Base-by-base conservation (phyloP, 192 early-diverging fungal species). In the Rhizophagus sp. region DNA sequence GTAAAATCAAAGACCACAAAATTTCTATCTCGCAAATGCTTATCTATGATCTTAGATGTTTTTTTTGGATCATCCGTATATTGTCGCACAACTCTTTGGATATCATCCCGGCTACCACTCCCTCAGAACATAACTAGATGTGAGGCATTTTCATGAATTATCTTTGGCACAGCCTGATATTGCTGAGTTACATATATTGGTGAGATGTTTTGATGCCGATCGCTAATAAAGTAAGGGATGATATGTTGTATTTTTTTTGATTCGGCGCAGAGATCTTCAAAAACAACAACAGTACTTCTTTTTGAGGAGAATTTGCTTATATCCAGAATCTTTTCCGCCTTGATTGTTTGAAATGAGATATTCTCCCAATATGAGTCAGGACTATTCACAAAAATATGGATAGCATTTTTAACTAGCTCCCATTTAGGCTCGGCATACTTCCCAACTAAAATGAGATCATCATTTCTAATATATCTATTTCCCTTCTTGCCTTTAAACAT, bases 201-300 rank as follows among this genome's bases (percentile, higher is more conserved):
- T 34, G 2, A 34, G 33, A 34, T 34, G 2, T 34, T 34, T 34
- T 34, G 44, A 73, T 73, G 34, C 47, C n/a, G n/a, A n/a, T n/a
- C n/a, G n/a, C n/a, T n/a, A n/a, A n/a, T n/a, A n/a, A n/a, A n/a
- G n/a, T n/a, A n/a, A n/a, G n/a, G n/a, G n/a, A n/a, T n/a, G n/a
- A n/a, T n/a, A n/a, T n/a, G n/a, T n/a, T n/a, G 57, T 4, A 62
- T 39, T 33, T 75, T 75, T 30, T 75, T 75, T n/a, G 49, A 75
- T 75, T 75, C 73, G 33, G 73, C 52, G n/a, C 73, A 75, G 7
- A 75, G 73, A 75, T 62, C 57, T 52, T 75, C 50, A 34, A 75
- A 75, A 4, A 61, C 69, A 17, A 71, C 69, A 71, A 47, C 69
- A 1, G 69, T 71, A 24, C 34, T 71, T 36, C 69, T 0, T 17